Conservation (phyloP, 805 yeast genomes). For the Blastobotrys attinorum region DNA sequence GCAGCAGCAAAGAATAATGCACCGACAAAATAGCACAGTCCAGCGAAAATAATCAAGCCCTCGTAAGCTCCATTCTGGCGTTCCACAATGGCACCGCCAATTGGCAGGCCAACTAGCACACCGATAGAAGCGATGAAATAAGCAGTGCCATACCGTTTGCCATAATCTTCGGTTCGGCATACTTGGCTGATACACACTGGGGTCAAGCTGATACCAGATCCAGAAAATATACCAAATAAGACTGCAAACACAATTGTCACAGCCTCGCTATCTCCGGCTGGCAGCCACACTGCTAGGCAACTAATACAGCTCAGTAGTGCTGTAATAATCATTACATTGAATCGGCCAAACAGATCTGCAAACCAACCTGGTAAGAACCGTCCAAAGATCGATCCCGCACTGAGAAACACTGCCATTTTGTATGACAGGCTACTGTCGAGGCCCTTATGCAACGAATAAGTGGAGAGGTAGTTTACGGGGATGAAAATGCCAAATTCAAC, state of each 20-base stretch:
- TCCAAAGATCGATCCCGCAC: slow-evolving; percentile 44
- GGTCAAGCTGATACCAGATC: slow-evolving; percentile 55
- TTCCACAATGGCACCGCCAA: slow-evolving; percentile 27
- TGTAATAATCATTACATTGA: slow-evolving; percentile 47
- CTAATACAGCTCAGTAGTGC: slow-evolving; percentile 39
- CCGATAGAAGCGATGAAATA: slow-evolving; percentile 39
- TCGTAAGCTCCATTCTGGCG: slow-evolving; percentile 21
- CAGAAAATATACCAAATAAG: slow-evolving; percentile 49
- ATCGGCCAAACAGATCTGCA: slow-evolving; percentile 50
- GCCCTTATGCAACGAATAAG: slow-evolving; percentile 38
- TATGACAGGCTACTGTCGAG: slow-evolving; percentile 22
- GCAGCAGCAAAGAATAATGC: slow-evolving; percentile 21
- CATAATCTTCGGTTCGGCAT: slow-evolving; percentile 55
- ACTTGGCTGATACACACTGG: slow-evolving; percentile 66
- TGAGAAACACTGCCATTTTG: slow-evolving; percentile 40
- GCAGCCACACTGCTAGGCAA: slow-evolving; percentile 56
- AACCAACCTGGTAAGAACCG: slow-evolving; percentile 46
- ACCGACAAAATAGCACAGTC: slow-evolving; percentile 24
- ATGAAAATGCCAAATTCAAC: slow-evolving; percentile 47
- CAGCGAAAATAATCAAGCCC: slow-evolving; percentile 29
- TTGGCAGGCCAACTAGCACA: slow-evolving; percentile 31
- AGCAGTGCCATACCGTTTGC: slow-evolving; percentile 60
- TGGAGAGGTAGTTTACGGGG: slow-evolving; percentile 46
- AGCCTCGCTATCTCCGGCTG: slow-evolving; percentile 38
- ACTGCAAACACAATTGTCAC: slow-evolving; percentile 46